A percentile compares a stretch with the other conserved stretches of the same genome.
Conservation (phyloP, 805 yeast species). For the Candida pseudofarinosa region DNA sequence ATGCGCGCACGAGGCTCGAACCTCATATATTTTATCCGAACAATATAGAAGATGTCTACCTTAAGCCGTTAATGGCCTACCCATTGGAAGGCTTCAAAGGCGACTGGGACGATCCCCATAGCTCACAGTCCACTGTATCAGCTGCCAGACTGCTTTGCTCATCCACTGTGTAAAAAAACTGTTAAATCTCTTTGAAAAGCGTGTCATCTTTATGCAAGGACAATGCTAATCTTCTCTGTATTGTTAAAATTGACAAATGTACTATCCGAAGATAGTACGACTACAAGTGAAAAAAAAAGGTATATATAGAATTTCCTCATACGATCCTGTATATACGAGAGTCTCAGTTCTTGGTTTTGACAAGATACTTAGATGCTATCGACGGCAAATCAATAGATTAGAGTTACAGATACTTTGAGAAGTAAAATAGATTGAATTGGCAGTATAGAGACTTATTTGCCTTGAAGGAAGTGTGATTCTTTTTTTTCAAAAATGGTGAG, state of each 20-base stretch:
- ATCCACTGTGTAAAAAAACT: constrained; percentile 53
- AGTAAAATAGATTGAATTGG: too few species aligned
- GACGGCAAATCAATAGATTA: background rate
- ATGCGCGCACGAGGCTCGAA: background rate
- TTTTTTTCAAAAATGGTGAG: too few species aligned
- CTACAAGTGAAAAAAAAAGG: background rate
- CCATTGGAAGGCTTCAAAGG: too few species aligned
- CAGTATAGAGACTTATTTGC: too few species aligned
- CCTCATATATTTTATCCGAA: too few species aligned
- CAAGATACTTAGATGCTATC: background rate
- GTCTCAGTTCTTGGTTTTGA: background rate
- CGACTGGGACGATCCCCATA: too few species aligned
- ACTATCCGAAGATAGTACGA: constrained; percentile 44
- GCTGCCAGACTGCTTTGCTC: too few species aligned
- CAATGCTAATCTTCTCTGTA: constrained; percentile 99
- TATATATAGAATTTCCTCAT: constrained; percentile 1
- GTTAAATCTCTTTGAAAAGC: constrained; percentile 99
- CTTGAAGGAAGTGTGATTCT: too few species aligned
- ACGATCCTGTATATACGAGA: background rate
- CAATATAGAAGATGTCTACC: too few species aligned
- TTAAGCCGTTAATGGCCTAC: too few species aligned
- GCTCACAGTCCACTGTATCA: too few species aligned
- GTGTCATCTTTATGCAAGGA: constrained; percentile 99
- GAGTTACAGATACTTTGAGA: too few species aligned
- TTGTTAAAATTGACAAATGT: constrained; percentile 99